Conservation (phyloP, 2,329 filamentous ascomycete species). For the Fonsecaea erecta region DNA sequence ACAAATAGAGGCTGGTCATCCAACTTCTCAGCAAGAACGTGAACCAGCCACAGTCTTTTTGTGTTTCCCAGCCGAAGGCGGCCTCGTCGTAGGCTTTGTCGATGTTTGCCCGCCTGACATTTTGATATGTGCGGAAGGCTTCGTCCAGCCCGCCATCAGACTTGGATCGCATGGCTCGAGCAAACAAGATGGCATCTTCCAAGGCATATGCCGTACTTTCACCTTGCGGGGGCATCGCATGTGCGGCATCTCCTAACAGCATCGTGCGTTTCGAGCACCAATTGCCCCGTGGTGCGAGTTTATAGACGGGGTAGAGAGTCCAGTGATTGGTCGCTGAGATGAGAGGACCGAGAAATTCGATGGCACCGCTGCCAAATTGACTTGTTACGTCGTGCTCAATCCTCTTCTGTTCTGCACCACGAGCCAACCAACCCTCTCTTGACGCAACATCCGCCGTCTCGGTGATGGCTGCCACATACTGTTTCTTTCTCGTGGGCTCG, state of each 20-base stretch:
- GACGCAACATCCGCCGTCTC: constrained; percentile 26
- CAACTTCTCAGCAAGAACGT: constrained; percentile 24
- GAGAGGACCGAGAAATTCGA: constrained; percentile 44
- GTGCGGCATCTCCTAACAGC: constrained; percentile 53
- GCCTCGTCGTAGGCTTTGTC: constrained; percentile 25
- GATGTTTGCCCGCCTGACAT: constrained; percentile 16
- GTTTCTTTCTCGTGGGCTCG: constrained; percentile 18
- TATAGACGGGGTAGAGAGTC: constrained; percentile 52
- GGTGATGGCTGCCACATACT: constrained; percentile 28
- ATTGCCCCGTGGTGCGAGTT: constrained; percentile 49
- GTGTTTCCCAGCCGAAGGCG: constrained; percentile 27
- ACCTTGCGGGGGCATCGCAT: constrained; percentile 41
- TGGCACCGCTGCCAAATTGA: constrained; percentile 47
- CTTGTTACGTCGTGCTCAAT: constrained; percentile 49
- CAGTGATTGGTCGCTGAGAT: constrained; percentile 49
- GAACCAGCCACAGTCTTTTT: constrained; percentile 30
- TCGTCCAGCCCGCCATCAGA: constrained; percentile 2
- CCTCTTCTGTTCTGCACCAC: constrained; percentile 50
- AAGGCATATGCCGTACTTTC: constrained; percentile 26
- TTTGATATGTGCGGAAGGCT: constrained; percentile 20
- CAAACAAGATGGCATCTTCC: constrained; percentile 28
- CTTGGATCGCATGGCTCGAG: constrained; percentile 15
- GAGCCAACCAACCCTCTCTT: constrained; percentile 27
- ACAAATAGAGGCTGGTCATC: constrained; percentile 24
- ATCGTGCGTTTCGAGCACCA: constrained; percentile 53